Conservation (phyloP, 306 rosid species). For the Macrotyloma uniflorum region DNA sequence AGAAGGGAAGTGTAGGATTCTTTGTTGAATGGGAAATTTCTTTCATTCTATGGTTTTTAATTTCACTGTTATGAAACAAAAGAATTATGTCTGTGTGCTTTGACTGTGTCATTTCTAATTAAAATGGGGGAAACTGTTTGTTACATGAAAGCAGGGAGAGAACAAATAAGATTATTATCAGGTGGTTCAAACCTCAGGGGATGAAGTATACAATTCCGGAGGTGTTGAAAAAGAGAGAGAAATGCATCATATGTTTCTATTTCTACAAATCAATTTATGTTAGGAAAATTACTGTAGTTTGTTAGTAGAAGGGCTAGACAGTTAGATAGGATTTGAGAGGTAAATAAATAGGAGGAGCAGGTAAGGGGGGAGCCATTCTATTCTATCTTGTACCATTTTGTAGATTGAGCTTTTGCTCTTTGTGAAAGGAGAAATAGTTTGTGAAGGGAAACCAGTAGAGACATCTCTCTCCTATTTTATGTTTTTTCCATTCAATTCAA, state of each 20-base stretch:
- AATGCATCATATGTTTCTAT: background rate
- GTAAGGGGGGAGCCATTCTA: background rate
- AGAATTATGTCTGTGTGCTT: background rate
- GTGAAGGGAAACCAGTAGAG: background rate
- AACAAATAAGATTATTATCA: background rate
- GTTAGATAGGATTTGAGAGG: background rate
- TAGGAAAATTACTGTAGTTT: background rate
- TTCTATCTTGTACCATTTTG: background rate
- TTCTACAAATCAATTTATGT: background rate
- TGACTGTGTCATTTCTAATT: background rate
- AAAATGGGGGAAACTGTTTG: background rate
- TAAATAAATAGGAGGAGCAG: background rate
- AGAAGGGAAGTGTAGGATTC: conserved; percentile 3
- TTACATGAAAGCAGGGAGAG: conserved; percentile 8
- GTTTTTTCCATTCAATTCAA: background rate
- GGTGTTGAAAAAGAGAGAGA: background rate
- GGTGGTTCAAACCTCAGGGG: background rate
- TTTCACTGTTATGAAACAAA: conserved; percentile 25
- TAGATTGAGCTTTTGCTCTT: background rate
- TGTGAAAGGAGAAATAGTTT: background rate
- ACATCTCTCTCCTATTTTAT: background rate
- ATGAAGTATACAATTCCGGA: background rate
- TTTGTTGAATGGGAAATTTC: background rate
- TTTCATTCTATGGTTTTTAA: background rate
- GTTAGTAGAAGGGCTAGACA: background rate